Evolutionary conservation across 73 alveolate species (phyloP).

Genomic region (Tetrahymena thermophila): DNA sequence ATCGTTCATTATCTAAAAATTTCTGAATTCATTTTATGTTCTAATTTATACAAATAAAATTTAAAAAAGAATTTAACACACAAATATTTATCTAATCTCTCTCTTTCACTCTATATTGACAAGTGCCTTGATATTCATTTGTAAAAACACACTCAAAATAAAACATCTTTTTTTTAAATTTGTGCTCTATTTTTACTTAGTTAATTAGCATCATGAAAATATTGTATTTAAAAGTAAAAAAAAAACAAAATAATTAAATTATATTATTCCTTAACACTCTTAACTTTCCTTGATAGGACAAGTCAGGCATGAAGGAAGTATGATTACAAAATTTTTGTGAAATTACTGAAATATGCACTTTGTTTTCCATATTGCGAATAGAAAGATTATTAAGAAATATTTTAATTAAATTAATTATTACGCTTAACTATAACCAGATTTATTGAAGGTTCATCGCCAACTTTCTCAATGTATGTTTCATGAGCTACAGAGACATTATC

Average conservation of each 20-base stretch:
- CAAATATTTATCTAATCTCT: neutral
- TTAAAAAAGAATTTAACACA: neutral
- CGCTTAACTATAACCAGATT: neutral
- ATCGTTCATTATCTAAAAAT: neutral
- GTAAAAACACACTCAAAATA: no score
- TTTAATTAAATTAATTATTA: neutral
- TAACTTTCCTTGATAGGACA: neutral
- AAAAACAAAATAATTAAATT: neutral
- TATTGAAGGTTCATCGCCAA: neutral
- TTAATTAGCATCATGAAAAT: no score
- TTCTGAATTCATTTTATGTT: neutral
- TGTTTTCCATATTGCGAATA: neutral
- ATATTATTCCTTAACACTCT: neutral
- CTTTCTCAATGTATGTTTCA: neutral
- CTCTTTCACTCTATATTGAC: neutral
- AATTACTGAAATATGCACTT: neutral
- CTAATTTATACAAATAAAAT: neutral
- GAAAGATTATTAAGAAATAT: neutral
- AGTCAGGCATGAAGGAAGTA: neutral
- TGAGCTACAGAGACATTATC: neutral
- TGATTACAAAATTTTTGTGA: neutral
- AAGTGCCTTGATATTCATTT: neutral
- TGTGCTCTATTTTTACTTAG: no score
- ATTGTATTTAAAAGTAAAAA: neutral
- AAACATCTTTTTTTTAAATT: no score